Percentiles rank a stretch among this genome's conserved stretches.
These are phyloP conservation scores for Exobasidium rhododendri DNA, from an alignment of 1,284 basidiomycete species.

Conservation along the genomic window DNA sequence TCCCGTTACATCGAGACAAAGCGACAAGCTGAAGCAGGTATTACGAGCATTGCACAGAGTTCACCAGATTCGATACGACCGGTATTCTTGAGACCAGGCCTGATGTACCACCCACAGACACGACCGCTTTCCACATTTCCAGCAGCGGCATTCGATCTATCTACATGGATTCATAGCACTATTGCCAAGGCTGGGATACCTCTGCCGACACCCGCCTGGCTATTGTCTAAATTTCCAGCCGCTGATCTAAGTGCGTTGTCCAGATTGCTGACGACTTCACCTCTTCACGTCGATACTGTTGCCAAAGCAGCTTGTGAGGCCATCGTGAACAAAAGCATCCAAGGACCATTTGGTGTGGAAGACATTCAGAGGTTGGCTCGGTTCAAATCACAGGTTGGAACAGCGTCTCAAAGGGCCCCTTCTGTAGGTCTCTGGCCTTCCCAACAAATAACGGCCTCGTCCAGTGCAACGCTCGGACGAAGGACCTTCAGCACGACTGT, in stretches of 20 bases:
- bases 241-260: conserved; percentile 65
- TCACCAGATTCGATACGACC: conserved; percentile 60
- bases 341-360: conserved; percentile 31
- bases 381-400: conserved; percentile 15
- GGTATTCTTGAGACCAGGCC: conserved; percentile 78
- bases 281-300: conserved; percentile 93
- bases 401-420: conserved; percentile 19
- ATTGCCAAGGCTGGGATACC: conserved; percentile 56
- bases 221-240: conserved; percentile 25
- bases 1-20: conserved; percentile 83
- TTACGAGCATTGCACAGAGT: conserved; percentile 53
- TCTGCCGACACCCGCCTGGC: conserved; percentile 62
- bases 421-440: conserved; percentile 17
- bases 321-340: conserved; percentile 55
- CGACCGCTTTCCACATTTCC: conserved; percentile 81
- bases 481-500: conserved; percentile 9
- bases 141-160: conserved; percentile 76
- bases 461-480: neutral
- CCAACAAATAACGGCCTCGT: conserved; percentile 3
- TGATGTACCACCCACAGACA: conserved; percentile 92
- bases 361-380: conserved; percentile 41
- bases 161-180: conserved; percentile 33
- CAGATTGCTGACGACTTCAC: conserved; percentile 73
- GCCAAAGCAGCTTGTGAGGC: conserved; percentile 71
- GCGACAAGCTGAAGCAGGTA: conserved; percentile 75